Conservation (phyloP, 1,284 basidiomycete species). For the Leccinum pachyderme region DNA sequence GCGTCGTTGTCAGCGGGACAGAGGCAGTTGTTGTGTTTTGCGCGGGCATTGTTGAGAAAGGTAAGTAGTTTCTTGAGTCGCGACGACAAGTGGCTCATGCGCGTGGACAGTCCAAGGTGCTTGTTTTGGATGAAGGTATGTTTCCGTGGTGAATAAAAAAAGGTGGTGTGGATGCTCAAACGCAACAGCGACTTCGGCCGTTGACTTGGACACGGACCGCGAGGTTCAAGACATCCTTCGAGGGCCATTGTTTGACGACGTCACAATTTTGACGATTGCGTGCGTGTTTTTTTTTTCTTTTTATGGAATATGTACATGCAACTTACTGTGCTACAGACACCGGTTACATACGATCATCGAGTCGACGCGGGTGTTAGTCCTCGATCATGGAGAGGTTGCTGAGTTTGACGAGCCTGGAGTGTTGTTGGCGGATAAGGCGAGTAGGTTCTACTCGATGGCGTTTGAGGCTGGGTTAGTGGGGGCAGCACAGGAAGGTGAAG, state of each 20-base stretch:
- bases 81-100: neutral
- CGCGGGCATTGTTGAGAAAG: slow-evolving; percentile 73
- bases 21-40: slow-evolving; percentile 81
- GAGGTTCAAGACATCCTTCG: slow-evolving; percentile 82
- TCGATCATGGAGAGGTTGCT: slow-evolving; percentile 66
- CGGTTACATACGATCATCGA: slow-evolving; percentile 90
- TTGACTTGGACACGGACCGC: slow-evolving; percentile 88
- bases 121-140: slow-evolving; percentile 82
- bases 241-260: slow-evolving; percentile 63
- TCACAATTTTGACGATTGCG: slow-evolving; percentile 86
- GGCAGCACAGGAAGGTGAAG: neutral
- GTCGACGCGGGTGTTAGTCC: slow-evolving; percentile 80
- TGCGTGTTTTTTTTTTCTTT: slow-evolving; percentile 31
- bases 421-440: slow-evolving; percentile 23
- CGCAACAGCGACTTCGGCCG: slow-evolving; percentile 67
- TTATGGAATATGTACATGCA: neutral
- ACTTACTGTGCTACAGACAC: slow-evolving; percentile 51
- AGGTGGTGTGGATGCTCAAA: neutral
- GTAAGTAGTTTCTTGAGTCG: slow-evolving; percentile 24
- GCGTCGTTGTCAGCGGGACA: slow-evolving; percentile 84
- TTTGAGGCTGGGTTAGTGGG: slow-evolving; percentile 28
- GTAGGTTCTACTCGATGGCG: slow-evolving; percentile 33
- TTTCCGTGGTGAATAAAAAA: neutral
- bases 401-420: slow-evolving; percentile 29
- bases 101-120: slow-evolving; percentile 63